These are phyloP conservation scores for Aspergillus wentii DNA, from an alignment of 495 filamentous ascomycete species.

Conservation along the genomic window DNA sequence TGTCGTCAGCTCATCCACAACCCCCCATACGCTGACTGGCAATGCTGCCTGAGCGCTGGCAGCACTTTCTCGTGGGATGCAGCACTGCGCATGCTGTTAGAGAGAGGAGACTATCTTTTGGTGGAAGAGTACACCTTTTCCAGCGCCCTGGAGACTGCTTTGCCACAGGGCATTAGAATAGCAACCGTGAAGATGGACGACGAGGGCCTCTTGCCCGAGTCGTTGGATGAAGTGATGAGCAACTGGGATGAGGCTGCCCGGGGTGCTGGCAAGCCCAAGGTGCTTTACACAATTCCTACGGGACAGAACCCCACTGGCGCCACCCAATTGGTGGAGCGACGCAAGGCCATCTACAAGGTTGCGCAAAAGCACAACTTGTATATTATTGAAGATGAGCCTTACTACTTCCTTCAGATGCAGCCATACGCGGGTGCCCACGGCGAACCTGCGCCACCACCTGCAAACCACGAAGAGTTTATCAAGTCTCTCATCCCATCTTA, in stretches of 20 bases:
- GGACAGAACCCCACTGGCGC: conserved; percentile 94
- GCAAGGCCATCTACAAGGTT: conserved; percentile 68
- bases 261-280: conserved; percentile 64
- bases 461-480: conserved; percentile 56
- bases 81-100: conserved; percentile 69
- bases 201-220: conserved; percentile 65
- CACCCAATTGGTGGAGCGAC: conserved; percentile 63
- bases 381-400: conserved; percentile 93
- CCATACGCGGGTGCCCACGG: conserved; percentile 58
- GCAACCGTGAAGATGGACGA: conserved; percentile 73
- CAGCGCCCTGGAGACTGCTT: conserved; percentile 74
- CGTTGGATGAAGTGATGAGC: conserved; percentile 60
- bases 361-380: conserved; percentile 78
- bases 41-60: conserved; percentile 67
- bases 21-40: conserved; percentile 74
- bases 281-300: conserved; percentile 52
- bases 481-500: conserved; percentile 55
- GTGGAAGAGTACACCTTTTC: conserved; percentile 86
- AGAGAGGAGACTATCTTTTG: conserved; percentile 66
- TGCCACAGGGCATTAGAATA: conserved; percentile 69
- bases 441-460: conserved; percentile 46
- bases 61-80: conserved; percentile 76
- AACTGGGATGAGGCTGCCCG: conserved; percentile 57
- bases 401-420: conserved; percentile 97
- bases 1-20: conserved; percentile 31